Base-by-base conservation (phyloP, 208 protist genomes). In the Trypanosomatidae sp. region DNA sequence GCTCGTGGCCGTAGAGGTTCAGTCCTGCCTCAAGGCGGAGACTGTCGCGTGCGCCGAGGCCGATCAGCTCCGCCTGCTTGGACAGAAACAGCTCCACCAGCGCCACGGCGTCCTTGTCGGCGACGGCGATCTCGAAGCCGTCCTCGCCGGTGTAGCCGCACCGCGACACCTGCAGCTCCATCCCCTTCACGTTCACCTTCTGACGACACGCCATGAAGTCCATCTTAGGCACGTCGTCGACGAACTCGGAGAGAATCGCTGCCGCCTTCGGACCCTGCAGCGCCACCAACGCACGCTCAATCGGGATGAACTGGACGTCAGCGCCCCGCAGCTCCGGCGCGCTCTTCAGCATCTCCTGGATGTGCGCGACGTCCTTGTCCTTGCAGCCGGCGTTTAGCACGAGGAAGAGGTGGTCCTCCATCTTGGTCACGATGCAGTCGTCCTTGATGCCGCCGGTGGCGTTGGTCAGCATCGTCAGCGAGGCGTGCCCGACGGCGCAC, bases 141-240 rank as follows among this genome's bases (percentile, higher is more conserved):
- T 99, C 99, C 84, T 99, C 98, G 62, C 99, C 99, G 9, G 99
- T 99, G 88, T 99, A 99, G 44, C 98, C 97, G 85, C 92, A 99
- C 67, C 98, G 89, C 1, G 94, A 91, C 25, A 98, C 67, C 44
- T 80, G 78, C 64, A 84, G 41, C 28, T 75, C 28, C 64, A 95
- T 77, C 17, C 85, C 85, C 30, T 86, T 78, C 25, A 97, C 66
- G 22, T 55, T 60, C 60, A 89, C 79, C 55, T 75, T 77, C 60
- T 81, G 74, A 17, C 69, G 72, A 19, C 86, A 81, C 13, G 62
- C 52, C 97, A 99, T 99, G 76, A 99, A 99, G 13, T 77, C 58
- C 56, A 88, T 78, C 66, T 84, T 71, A 0, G 70, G 36, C 41
- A 78, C 68, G 58, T 71, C 76, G 12, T 87, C 49, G 36, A 71